Conservation (phyloP, 2,329 filamentous ascomycete genomes). For the Microdochium bolleyi region DNA sequence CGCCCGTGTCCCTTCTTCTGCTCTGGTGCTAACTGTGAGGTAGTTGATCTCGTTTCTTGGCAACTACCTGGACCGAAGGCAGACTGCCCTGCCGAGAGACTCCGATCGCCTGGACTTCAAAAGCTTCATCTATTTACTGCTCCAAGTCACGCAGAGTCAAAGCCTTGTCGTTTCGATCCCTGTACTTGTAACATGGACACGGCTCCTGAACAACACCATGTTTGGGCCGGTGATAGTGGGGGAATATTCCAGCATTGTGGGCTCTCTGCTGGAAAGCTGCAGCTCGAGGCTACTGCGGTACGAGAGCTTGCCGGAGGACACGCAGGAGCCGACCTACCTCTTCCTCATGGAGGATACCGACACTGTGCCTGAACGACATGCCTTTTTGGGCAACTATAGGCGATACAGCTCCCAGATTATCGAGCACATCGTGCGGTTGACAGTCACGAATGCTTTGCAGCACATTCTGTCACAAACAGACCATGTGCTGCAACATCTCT, state of each 20-base stretch:
- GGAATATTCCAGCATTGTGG: slow-evolving; percentile 51
- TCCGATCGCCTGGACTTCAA: slow-evolving; percentile 53
- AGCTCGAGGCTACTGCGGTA: slow-evolving; percentile 80
- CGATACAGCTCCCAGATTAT: slow-evolving; percentile 84
- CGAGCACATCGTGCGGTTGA: slow-evolving; percentile 74
- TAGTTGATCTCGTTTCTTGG: slow-evolving; percentile 81
- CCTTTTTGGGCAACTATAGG: slow-evolving; percentile 91
- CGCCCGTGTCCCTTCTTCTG: slow-evolving; percentile 1
- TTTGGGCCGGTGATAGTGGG: slow-evolving; percentile 57
- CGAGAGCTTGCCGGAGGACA: slow-evolving; percentile 77
- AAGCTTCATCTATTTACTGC: slow-evolving; percentile 71
- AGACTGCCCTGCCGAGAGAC: slow-evolving; percentile 51
- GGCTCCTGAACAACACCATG: slow-evolving; percentile 64
- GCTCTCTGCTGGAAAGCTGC: slow-evolving; percentile 72
- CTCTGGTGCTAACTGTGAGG: slow-evolving; percentile 1
- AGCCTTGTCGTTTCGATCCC: slow-evolving; percentile 93
- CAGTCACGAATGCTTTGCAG: slow-evolving; percentile 75
- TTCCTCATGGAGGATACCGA: slow-evolving; percentile 93
- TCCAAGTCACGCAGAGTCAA: slow-evolving; percentile 71
- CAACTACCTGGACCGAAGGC: slow-evolving; percentile 75
- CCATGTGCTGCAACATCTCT: slow-evolving; percentile 64
- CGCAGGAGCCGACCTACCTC: slow-evolving; percentile 67
- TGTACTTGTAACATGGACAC: slow-evolving; percentile 82
- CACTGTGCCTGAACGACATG: slow-evolving; percentile 85
- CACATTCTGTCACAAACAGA: slow-evolving; percentile 81